phyloP scores from a whole-genome alignment of 345 rosid species.

The Combretum micranthum region DNA sequence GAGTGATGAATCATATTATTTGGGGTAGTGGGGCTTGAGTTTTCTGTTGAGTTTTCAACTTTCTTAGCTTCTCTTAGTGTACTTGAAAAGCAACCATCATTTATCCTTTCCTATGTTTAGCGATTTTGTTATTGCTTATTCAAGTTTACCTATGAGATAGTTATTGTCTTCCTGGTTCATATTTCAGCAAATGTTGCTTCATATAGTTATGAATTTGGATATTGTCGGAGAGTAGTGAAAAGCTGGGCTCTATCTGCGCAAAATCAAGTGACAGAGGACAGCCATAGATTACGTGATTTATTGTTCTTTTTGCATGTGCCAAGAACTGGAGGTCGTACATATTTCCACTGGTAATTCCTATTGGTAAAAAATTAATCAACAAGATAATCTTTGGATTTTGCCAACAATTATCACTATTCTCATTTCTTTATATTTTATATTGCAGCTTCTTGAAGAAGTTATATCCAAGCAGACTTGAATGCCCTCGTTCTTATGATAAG shows the following conservation, averaged over 20 bases:
- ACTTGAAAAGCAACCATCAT: no score
- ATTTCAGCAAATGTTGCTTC: constrained; percentile 37
- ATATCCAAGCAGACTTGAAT: constrained; percentile 58
- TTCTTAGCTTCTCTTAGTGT: no score
- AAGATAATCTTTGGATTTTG: not conserved
- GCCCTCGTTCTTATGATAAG: constrained; percentile 94
- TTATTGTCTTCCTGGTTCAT: constrained; percentile 13
- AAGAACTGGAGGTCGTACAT: constrained; percentile 93
- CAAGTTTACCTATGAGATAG: not conserved
- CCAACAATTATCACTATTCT: constrained; percentile 5
- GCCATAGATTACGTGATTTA: constrained; percentile 62
- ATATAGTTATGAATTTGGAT: constrained; percentile 33
- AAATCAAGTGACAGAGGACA: constrained; percentile 45
- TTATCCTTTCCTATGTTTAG: no score
- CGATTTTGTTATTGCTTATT: no score
- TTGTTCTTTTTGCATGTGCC: constrained; percentile 93
- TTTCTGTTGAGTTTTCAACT: not conserved
- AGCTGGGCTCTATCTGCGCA: constrained; percentile 59
- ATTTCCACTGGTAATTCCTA: constrained; percentile 68
- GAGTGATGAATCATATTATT: not conserved
- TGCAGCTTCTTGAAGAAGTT: constrained; percentile 85
- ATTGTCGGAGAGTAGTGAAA: constrained; percentile 62
- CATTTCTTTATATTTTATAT: constrained; percentile 11
- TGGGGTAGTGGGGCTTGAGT: not conserved
- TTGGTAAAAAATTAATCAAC: not conserved